Percentiles rank a stretch among this genome's conserved stretches.
These are phyloP conservation scores for Vitis vinifera DNA, from an alignment of 164 flowering plant species.

Conservation along the genomic window ASM3070453v1 NC_081811.1:30836501-30837000, in stretches of 20 bases:
- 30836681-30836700: too few species aligned
- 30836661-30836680: too few species aligned
- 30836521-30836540: slow-evolving; percentile 70
- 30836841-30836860: too few species aligned
- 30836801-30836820: too few species aligned
- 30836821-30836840: not conserved
- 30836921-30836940: not conserved
- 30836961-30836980: slow-evolving; percentile 67
- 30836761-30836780: too few species aligned
- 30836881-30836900: not conserved
- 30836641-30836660: too few species aligned
- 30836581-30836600: not conserved
- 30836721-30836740: too few species aligned
- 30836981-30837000: slow-evolving; percentile 89
- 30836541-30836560: not conserved
- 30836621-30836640: not conserved
- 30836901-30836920: not conserved
- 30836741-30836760: too few species aligned
- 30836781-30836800: too few species aligned
- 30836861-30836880: too few species aligned
- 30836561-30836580: not conserved
- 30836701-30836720: too few species aligned
- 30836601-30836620: not conserved
- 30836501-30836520: slow-evolving; percentile 92
- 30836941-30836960: slow-evolving; percentile 81